These are phyloP conservation scores for Cyclotella sp. DNA, from an alignment of 108 stramenopile genomes.

Conservation along the genomic window DNA sequence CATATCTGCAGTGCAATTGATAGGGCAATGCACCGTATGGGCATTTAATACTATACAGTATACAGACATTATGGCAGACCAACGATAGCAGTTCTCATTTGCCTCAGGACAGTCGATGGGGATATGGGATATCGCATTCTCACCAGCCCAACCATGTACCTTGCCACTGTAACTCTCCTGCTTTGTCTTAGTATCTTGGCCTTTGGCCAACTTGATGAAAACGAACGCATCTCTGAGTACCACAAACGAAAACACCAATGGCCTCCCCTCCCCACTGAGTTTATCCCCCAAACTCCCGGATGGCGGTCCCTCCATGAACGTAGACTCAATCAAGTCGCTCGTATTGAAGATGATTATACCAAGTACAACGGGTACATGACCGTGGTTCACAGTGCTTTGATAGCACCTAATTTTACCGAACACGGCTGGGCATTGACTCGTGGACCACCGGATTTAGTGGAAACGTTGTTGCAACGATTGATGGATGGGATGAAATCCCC, in stretches of 20 bases:
- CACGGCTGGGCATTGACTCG: conserved; percentile 74
- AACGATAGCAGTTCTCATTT: too few relatives aligned
- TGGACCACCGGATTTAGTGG: conserved; percentile 66
- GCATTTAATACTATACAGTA: too few relatives aligned
- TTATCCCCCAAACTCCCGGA: conserved; percentile 21
- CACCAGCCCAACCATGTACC: too few relatives aligned
- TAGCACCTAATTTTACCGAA: conserved; percentile 73
- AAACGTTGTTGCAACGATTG: conserved; percentile 34
- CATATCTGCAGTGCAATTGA: too few relatives aligned
- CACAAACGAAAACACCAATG: conserved; percentile 29
- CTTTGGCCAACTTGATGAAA: conserved; percentile 14
- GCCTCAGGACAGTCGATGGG: too few relatives aligned
- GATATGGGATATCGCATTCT: too few relatives aligned
- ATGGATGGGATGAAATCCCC: conserved; percentile 12
- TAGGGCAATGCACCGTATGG: too few relatives aligned
- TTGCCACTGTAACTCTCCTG: neutral
- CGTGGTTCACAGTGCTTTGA: conserved; percentile 44
- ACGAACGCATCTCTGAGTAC: conserved; percentile 30
- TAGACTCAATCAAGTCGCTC: conserved; percentile 22
- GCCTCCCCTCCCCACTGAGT: conserved; percentile 26
- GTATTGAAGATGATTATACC: conserved; percentile 39
- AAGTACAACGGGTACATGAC: conserved; percentile 63
- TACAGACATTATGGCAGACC: too few relatives aligned
- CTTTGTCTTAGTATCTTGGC: neutral
- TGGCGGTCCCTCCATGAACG: conserved; percentile 12